Conservation (phyloP, 495 filamentous ascomycete genomes). For the Neurospora africana region DNA sequence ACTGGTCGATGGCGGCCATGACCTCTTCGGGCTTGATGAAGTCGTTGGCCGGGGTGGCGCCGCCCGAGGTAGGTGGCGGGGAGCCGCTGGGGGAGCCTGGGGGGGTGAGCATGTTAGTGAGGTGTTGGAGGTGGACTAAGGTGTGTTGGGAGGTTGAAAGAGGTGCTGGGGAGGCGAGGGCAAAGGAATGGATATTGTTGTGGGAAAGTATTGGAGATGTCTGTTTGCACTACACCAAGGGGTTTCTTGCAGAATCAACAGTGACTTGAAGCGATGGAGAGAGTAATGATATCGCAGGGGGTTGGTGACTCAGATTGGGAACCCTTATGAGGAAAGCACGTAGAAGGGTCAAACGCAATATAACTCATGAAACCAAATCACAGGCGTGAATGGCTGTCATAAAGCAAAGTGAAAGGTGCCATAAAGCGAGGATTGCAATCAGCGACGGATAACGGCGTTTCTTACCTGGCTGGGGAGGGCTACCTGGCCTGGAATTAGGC, state of each 20-base stretch:
- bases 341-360: not conserved
- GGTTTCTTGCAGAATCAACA: not conserved
- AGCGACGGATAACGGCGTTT: not conserved
- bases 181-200: not conserved
- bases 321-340: not conserved
- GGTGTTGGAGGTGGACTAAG: not conserved
- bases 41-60: not conserved
- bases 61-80: not conserved
- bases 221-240: not conserved
- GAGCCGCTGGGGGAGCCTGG: not conserved
- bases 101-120: not conserved
- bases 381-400: not conserved
- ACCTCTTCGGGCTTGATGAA: not conserved
- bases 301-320: not conserved
- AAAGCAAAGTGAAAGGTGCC: not conserved
- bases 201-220: too few species aligned
- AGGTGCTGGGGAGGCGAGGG: not conserved
- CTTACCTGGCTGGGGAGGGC: conserved; percentile 32
- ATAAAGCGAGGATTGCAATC: not conserved
- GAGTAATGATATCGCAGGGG: not conserved
- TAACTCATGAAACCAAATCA: not conserved
- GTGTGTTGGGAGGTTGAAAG: not conserved
- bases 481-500: conserved; percentile 43
- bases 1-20: not conserved
- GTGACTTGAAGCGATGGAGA: not conserved